Conservation (phyloP, 2,329 filamentous ascomycete species). For the Colletotrichum australisinense region DNA sequence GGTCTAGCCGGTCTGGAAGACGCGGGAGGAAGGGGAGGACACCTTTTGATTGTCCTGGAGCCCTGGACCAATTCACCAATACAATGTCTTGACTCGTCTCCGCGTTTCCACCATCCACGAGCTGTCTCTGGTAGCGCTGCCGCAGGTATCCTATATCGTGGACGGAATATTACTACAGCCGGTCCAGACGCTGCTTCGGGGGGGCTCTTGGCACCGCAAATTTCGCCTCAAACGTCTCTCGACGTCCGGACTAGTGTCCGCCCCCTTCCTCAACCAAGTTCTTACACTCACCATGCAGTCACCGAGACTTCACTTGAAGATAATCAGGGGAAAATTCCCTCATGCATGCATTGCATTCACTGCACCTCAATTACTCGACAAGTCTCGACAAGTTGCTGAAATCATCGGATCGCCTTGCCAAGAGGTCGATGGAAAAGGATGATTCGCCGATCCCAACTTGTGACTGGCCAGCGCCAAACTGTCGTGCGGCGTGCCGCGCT, state of each 20-base stretch:
- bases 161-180: constrained; percentile 10
- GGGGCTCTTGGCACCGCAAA: constrained; percentile 15
- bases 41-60: background rate
- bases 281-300: constrained; percentile 8
- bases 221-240: background rate
- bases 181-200: background rate
- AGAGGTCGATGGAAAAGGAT: background rate
- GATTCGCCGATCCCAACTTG: background rate
- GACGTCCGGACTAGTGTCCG: background rate
- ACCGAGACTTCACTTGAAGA: background rate
- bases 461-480: constrained; percentile 8
- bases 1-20: constrained; percentile 16
- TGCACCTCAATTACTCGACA: constrained; percentile 14
- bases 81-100: constrained; percentile 19
- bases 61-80: background rate
- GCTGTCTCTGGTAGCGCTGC: constrained; percentile 15
- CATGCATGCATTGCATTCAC: background rate
- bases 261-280: background rate
- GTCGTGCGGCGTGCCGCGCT: constrained; percentile 18
- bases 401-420: constrained; percentile 8
- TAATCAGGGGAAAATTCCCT: background rate
- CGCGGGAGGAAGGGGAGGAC: background rate
- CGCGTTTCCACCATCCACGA: constrained; percentile 11
- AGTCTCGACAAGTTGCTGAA: background rate
- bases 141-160: constrained; percentile 8